These are phyloP conservation scores for Wickerhamiella dianesei DNA, from an alignment of 805 yeast genomes.

Conservation along the genomic window DNA sequence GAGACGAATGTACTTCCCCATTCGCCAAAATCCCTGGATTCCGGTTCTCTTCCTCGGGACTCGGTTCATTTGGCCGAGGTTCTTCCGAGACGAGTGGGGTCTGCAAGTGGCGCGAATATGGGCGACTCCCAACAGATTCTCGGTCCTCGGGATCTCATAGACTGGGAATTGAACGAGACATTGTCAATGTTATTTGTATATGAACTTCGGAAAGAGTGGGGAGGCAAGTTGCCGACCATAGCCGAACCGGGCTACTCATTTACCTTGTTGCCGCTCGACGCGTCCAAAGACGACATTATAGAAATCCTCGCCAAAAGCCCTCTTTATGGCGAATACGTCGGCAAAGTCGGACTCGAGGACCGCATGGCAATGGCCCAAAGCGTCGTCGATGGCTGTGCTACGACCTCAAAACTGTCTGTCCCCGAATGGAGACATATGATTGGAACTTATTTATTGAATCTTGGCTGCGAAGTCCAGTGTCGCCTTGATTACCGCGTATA, in stretches of 20 bases:
- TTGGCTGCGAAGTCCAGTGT: slow-evolving; percentile 61
- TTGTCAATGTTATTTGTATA: slow-evolving; percentile 49
- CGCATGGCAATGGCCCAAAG: slow-evolving; percentile 42
- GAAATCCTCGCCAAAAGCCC: slow-evolving; percentile 3
- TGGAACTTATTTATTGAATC: slow-evolving; percentile 50
- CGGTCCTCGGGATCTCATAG: slow-evolving; percentile 43
- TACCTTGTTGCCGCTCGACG: slow-evolving; percentile 38
- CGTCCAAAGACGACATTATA: slow-evolving; percentile 20
- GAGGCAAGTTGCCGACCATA: slow-evolving; percentile 3
- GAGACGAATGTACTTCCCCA: too few relatives aligned
- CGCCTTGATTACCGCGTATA: slow-evolving; percentile 46
- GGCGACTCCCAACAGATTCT: background rate
- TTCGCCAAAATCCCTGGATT: too few relatives aligned
- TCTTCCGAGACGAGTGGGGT: background rate
- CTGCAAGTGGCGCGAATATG: background rate
- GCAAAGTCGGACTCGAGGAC: slow-evolving; percentile 39
- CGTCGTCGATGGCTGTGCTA: background rate
- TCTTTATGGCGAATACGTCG: slow-evolving; percentile 44
- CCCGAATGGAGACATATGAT: slow-evolving; percentile 64
- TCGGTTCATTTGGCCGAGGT: background rate
- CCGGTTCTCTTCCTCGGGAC: too few relatives aligned
- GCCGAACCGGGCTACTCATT: slow-evolving; percentile 31
- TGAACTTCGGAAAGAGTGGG: slow-evolving; percentile 41
- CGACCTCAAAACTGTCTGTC: slow-evolving; percentile 26
- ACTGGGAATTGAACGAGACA: slow-evolving; percentile 61